phyloP scores from a whole-genome alignment of 129 eudicot species.

The Daucus carota region DH1_v3.0 NC_030383.2:30896001-30896500 shows the following conservation, averaged over 20 bases:
- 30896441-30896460: not conserved
- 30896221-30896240: not conserved
- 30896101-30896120: not conserved
- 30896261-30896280: not conserved
- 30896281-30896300: not conserved
- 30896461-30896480: not conserved
- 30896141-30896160: not conserved
- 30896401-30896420: not conserved
- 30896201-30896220: not conserved
- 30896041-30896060: not conserved
- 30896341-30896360: conserved; percentile 3
- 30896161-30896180: not conserved
- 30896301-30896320: not conserved
- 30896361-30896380: conserved; percentile 5
- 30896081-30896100: not conserved
- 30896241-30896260: not conserved
- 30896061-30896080: not conserved
- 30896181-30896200: not conserved
- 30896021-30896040: not conserved
- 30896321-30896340: conserved; percentile 5
- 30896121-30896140: not conserved
- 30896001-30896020: not conserved
- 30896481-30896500: conserved; percentile 2
- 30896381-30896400: not conserved
- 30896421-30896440: not conserved